Conservation (phyloP, 352 stramenopile genomes). For the Phytophthora pinifolia region DNA sequence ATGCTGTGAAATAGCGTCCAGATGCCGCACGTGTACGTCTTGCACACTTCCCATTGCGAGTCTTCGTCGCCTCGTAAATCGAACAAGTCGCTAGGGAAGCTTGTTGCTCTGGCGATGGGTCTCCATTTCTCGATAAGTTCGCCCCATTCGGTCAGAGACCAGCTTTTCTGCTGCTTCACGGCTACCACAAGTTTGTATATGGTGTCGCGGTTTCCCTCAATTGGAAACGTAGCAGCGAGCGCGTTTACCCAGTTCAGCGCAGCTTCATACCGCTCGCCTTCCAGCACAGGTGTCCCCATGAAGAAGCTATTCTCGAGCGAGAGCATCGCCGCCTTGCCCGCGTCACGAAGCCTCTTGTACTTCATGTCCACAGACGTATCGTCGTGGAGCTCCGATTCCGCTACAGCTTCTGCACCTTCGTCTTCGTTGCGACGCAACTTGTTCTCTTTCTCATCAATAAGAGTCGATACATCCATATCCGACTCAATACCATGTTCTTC, state of each 20-base stretch:
- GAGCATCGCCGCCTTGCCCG: constrained; percentile 51
- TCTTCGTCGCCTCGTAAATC: constrained; percentile 36
- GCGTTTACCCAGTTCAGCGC: constrained; percentile 52
- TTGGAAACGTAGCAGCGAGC: constrained; percentile 50
- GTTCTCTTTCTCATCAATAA: constrained; percentile 35
- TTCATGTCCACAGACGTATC: constrained; percentile 49
- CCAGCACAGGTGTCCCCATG: constrained; percentile 47
- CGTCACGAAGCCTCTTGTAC: constrained; percentile 57
- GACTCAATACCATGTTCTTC: constrained; percentile 41
- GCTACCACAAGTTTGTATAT: constrained; percentile 40
- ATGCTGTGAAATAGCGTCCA: constrained; percentile 78
- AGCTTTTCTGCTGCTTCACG: constrained; percentile 37
- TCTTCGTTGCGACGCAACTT: constrained; percentile 41
- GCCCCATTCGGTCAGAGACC: constrained; percentile 45
- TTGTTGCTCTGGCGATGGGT: constrained; percentile 29
- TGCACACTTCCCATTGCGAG: constrained; percentile 44
- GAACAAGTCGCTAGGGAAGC: constrained; percentile 58
- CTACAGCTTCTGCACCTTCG: constrained; percentile 32
- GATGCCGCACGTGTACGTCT: constrained; percentile 74
- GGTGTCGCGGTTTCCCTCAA: constrained; percentile 54
- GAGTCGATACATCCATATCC: constrained; percentile 31
- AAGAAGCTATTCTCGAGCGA: constrained; percentile 69
- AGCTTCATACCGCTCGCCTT: constrained; percentile 55
- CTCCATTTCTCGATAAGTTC: constrained; percentile 56
- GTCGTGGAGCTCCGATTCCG: constrained; percentile 7